These are phyloP conservation scores for Lyophyllum shimeji DNA, from an alignment of 768 basidiomycete genomes.

Conservation along the genomic window DNA sequence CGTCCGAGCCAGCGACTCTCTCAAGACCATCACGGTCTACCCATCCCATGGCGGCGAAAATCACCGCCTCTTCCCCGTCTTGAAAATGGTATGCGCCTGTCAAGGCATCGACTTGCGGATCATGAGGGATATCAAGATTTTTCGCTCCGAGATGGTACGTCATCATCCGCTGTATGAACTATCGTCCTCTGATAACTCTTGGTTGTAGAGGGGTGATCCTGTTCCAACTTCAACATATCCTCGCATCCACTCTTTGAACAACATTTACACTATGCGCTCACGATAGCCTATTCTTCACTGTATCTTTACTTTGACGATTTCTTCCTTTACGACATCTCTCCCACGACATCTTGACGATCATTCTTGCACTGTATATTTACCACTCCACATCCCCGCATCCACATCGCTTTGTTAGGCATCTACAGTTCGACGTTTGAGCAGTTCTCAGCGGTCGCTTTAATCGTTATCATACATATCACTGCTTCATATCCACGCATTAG, in stretches of 20 bases:
- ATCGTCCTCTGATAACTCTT: background rate
- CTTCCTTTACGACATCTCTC: background rate
- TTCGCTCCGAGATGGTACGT: constrained; percentile 54
- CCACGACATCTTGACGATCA: constrained; percentile 7
- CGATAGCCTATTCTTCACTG: constrained; percentile 8
- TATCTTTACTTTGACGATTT: constrained; percentile 5
- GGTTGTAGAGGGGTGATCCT: constrained; percentile 18
- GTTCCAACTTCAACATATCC: constrained; percentile 14
- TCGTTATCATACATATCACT: background rate
- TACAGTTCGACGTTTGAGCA: background rate
- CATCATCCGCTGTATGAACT: constrained; percentile 8
- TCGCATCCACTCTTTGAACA: constrained; percentile 19
- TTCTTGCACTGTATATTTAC: constrained; percentile 9
- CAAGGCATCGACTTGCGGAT: constrained; percentile 56
- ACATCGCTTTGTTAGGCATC: background rate
- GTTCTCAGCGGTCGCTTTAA: no score
- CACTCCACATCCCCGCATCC: background rate
- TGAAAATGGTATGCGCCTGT: constrained; percentile 66
- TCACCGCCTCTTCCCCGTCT: constrained; percentile 48
- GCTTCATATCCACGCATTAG: background rate
- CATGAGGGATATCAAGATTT: constrained; percentile 48
- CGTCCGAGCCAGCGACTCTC: constrained; percentile 42
- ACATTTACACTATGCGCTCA: constrained; percentile 16
- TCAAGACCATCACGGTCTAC: constrained; percentile 54
- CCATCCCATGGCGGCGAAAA: constrained; percentile 50